Evolutionary conservation across 2,329 filamentous ascomycete genomes (phyloP), one percentile per base, ranked within the genome.

Genomic region (Rutstroemia sp.): DNA sequence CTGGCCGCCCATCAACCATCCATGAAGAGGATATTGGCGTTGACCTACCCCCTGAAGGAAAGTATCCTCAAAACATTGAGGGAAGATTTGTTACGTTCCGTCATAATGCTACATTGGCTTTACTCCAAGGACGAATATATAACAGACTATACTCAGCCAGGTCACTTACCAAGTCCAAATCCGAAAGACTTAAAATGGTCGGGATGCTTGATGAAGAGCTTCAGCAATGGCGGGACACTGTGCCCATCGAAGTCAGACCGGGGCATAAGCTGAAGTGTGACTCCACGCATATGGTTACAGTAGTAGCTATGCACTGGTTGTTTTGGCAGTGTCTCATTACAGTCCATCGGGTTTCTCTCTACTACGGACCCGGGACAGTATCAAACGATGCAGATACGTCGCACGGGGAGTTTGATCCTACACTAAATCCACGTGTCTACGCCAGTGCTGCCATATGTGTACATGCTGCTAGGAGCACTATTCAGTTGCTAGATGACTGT

Each of bases 11-110:
- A 16, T 65, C 64, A n/a, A 47, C 59, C 18, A 63, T 66, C 39
- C 59, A 62, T 21, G 64, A 66, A 44, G 62, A 65, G 34, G 64
- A 66, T 56, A 63, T 65, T 46, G 64, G 52, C 21, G 54, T 66
- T 44, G 61, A 65, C 27, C 57, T 65, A 37, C 64, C 63, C 30
- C 47, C 58, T 27, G 58, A 60, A 38, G 57, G 54, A 7, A 48
- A 55, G 38, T 39, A 47, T 37, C 48, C 59, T 34, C 44, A 46
- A 52, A 47, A 59, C 49, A 16, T 18, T 47, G 53, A 58, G 21
- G 48, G 25, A 52, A 61, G 49, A 38, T 60, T 58, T 52, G 48
- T 63, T 41, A 62, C 58, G 9, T 64, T 65, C 44, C 56, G 47
- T 3, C 34, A 59, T 38, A 53, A 52, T 39, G 52, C 58, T 5